Conservation (phyloP, 2,329 filamentous ascomycete species). For the Domatiomyces globalis region DNA sequence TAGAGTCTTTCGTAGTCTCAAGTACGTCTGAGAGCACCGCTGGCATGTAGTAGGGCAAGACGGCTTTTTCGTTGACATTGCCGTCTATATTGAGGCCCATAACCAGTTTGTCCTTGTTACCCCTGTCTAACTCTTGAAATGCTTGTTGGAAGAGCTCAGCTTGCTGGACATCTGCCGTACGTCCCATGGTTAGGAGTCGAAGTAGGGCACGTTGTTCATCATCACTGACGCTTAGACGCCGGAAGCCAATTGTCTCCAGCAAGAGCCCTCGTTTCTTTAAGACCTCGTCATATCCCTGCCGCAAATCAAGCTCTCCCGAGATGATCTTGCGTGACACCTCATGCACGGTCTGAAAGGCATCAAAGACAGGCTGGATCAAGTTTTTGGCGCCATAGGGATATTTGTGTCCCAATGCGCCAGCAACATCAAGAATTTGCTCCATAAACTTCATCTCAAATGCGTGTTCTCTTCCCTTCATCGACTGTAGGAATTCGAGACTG, state of each 20-base stretch:
- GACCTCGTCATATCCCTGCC: conserved; percentile 24
- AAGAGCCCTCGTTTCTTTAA: conserved; percentile 21
- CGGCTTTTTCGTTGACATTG: conserved; percentile 21
- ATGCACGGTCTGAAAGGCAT: conserved; percentile 22
- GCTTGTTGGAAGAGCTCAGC: conserved; percentile 22
- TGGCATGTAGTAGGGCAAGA: conserved; percentile 28
- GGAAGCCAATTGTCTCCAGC: conserved; percentile 21
- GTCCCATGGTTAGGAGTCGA: conserved; percentile 26
- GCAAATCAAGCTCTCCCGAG: conserved; percentile 12
- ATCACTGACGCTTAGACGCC: conserved; percentile 17
- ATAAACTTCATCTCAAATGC: conserved; percentile 25
- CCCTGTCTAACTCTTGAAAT: conserved; percentile 17
- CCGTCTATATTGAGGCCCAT: conserved; percentile 25
- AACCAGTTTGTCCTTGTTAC: conserved; percentile 17
- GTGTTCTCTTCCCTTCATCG: conserved; percentile 17
- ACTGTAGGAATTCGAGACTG: conserved; percentile 20
- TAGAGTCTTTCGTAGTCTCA: conserved; percentile 13
- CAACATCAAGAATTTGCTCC: conserved; percentile 28
- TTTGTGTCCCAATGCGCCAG: conserved; percentile 25
- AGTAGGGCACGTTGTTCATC: conserved; percentile 23
- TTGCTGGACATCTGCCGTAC: conserved; percentile 20
- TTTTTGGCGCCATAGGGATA: conserved; percentile 22
- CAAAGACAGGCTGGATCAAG: conserved; percentile 24
- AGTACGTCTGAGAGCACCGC: conserved; percentile 24
- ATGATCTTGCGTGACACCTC: conserved; percentile 22